These are phyloP conservation scores for Ophiostoma ulmi DNA, from an alignment of 2,329 filamentous ascomycete species.

Conservation along the genomic window DNA sequence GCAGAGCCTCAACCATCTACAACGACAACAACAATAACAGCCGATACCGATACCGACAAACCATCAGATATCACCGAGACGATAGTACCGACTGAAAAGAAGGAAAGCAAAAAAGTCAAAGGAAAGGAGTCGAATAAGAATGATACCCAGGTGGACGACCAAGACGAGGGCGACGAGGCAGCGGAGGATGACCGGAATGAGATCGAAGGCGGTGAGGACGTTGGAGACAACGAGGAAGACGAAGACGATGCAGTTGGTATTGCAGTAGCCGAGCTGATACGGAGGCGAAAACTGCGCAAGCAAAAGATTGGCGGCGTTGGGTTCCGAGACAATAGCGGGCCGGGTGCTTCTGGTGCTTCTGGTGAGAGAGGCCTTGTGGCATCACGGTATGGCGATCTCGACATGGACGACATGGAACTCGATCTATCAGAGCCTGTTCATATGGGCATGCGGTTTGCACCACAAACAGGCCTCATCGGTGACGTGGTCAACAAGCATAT, in stretches of 20 bases:
- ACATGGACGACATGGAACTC: not conserved
- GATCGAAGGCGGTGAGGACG: conserved; percentile 21
- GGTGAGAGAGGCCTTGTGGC: not conserved
- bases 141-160: not conserved
- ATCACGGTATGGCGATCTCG: conserved; percentile 11
- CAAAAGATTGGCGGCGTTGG: conserved; percentile 51
- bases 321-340: conserved; percentile 41
- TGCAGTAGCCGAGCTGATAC: conserved; percentile 48
- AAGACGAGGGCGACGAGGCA: not conserved
- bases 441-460: conserved; percentile 53
- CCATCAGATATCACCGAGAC: not conserved
- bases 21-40: not conserved
- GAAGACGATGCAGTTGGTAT: conserved; percentile 31
- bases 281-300: conserved; percentile 49
- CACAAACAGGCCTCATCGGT: conserved; percentile 63
- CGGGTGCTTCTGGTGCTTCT: not conserved
- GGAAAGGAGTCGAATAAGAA: not conserved
- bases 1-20: not conserved
- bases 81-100: not conserved
- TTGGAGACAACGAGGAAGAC: conserved; percentile 22
- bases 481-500: conserved; percentile 70
- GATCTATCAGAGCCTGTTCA: conserved; percentile 18
- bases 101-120: not conserved
- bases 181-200: conserved; percentile 16
- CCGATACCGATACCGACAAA: not conserved